Percentiles rank a stretch among this genome's conserved stretches.
Conservation (phyloP, 768 basidiomycete species). For the Lentinula sp. region DNA sequence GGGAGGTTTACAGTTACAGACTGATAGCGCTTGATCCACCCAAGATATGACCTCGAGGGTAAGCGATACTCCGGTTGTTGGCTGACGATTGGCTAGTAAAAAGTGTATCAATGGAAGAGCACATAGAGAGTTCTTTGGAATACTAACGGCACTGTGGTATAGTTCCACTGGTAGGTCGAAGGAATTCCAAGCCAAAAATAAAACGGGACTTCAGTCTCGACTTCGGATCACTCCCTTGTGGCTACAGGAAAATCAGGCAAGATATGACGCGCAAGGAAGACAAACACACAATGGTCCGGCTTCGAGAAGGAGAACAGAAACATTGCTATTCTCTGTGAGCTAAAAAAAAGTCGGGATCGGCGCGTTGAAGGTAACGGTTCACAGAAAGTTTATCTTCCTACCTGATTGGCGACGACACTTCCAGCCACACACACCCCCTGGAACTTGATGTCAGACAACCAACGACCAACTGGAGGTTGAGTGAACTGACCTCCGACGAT, state of each 20-base stretch:
- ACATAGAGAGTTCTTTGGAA: slow-evolving; percentile 12
- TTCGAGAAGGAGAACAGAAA: slow-evolving; percentile 20
- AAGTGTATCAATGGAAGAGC: background rate
- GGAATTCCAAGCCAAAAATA: background rate
- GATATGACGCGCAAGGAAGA: background rate
- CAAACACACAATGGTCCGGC: slow-evolving; percentile 14
- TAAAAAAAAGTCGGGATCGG: background rate
- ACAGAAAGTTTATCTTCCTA: background rate
- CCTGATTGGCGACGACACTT: slow-evolving; percentile 19
- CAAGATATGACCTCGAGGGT: slow-evolving; percentile 16
- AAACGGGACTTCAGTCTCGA: slow-evolving; percentile 3
- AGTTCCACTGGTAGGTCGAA: slow-evolving; percentile 18
- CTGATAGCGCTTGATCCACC: slow-evolving; percentile 17
- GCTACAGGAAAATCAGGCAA: slow-evolving; percentile 4
- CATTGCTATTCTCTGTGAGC: slow-evolving; percentile 15
- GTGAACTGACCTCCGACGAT: slow-evolving; percentile 21
- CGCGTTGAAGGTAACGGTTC: too few species aligned
- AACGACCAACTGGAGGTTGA: background rate
- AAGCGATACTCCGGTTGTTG: slow-evolving; percentile 11
- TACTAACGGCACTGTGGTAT: slow-evolving; percentile 16
- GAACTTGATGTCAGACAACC: background rate
- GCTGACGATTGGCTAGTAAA: background rate
- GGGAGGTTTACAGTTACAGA: background rate
- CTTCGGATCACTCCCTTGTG: slow-evolving; percentile 14
- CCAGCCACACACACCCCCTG: slow-evolving; percentile 21